Conservation (phyloP, 768 basidiomycete species). For the Psilocybe azurescens region DNA sequence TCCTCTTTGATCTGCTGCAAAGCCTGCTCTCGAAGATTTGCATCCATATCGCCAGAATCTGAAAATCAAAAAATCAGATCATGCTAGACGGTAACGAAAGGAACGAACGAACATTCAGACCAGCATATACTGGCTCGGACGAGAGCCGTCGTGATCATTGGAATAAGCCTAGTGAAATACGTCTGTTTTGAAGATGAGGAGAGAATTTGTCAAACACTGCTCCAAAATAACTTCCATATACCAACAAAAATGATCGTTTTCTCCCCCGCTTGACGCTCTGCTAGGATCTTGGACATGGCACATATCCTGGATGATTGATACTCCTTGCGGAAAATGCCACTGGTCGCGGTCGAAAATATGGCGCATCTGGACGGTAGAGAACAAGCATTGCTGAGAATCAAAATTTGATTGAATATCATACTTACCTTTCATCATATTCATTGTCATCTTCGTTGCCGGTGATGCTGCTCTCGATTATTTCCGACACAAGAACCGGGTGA, state of each 20-base stretch:
- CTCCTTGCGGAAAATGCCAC: neutral
- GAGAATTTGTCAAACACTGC: neutral
- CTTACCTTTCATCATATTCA: neutral
- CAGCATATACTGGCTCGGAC: constrained; percentile 6
- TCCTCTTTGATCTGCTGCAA: constrained; percentile 16
- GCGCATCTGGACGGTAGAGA: neutral
- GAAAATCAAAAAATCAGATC: neutral
- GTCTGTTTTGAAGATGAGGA: constrained; percentile 10
- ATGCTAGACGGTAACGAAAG: neutral
- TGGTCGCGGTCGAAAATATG: neutral
- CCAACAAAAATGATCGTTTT: constrained; percentile 25
- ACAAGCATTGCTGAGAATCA: neutral
- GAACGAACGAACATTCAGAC: constrained; percentile 8
- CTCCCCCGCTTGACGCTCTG: constrained; percentile 3
- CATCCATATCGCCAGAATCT: constrained; percentile 20
- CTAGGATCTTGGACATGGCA: constrained; percentile 12
- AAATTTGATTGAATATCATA: neutral
- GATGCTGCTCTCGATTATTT: neutral
- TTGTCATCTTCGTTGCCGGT: neutral
- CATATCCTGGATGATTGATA: constrained; percentile 17
- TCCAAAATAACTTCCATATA: no score
- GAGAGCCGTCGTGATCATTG: constrained; percentile 8
- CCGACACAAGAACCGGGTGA: constrained; percentile 10
- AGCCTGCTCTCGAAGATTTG: constrained; percentile 5
- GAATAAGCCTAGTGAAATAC: constrained; percentile 17